Evolutionary conservation across 768 basidiomycete species (phyloP), one percentile per base, ranked within the genome.

Genomic region (Termitomyces bulborhizus): DNA sequence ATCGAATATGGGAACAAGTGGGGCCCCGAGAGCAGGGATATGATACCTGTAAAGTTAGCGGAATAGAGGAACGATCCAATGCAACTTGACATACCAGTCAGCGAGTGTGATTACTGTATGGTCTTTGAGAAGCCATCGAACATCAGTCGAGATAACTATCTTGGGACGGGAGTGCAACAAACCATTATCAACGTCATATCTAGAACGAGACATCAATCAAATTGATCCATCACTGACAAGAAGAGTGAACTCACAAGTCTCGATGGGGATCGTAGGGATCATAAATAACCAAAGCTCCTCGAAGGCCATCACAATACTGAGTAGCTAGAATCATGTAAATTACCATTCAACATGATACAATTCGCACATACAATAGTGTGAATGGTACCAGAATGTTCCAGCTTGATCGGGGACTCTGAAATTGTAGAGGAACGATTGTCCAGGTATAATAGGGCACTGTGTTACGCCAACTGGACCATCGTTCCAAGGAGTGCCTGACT

Each of bases 31-130:
- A 2, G 70, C 66, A 6, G 64, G 65, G 8, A 29, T 24, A 44
- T 73, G 77, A 57, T 75, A 79, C 73, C 71, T 76, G 46, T 3
- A 9, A 34, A 18, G 12, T 7, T 15, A 13, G 4, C 46, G 55
- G 51, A 58, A 21, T 16, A 24, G 26, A 13, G 1, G 27, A 13
- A 47, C 6, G 9, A n/a, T 2, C 4, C 9, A 5, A 41, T 11
- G 32, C 11, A 48, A 21, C 5, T 31, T 15, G 12, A 41, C 57
- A 27, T 57, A 78, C 79, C 80, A 81, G 46, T 82, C 80, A 0
- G 76, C 66, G 27, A 81, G 67, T 0, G 80, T 79, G 54, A 81
- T 77, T 2, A 81, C 62, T 0, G 80, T 80, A 8, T 7, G 56
- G 49, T 66, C 74, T 71, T 24, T 16, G 51, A 39, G 39, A 21